Evolutionary conservation across 371 early-diverging fungal species (phyloP).

Genomic region (Funneliformis caledonium): DNA sequence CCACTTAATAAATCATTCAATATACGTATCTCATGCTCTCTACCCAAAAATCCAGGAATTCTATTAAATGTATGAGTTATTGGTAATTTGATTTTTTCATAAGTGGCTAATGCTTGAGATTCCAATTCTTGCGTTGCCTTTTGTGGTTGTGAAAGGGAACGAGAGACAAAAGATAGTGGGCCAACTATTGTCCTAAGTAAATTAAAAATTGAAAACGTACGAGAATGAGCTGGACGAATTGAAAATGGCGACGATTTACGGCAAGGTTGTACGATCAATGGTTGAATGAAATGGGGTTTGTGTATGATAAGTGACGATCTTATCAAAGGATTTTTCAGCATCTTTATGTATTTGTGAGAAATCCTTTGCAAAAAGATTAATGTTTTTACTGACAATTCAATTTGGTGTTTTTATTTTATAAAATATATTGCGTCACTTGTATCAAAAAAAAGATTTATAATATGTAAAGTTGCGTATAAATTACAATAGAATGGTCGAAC

Average conservation of each 20-base stretch:
- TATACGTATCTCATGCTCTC: background rate
- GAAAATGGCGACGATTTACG: background rate
- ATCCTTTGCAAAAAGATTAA: too few species aligned
- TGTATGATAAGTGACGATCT: too few species aligned
- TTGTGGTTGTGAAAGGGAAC: background rate
- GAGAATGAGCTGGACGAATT: background rate
- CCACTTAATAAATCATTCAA: background rate
- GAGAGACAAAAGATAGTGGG: background rate
- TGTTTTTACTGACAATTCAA: too few species aligned
- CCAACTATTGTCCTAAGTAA: background rate
- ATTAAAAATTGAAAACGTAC: background rate
- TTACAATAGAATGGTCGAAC: too few species aligned
- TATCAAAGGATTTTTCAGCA: too few species aligned
- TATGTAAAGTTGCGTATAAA: too few species aligned
- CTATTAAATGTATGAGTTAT: slow-evolving; percentile 4
- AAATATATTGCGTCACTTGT: too few species aligned
- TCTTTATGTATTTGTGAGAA: too few species aligned
- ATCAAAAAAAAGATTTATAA: too few species aligned
- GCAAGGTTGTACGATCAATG: background rate
- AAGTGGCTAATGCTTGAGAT: background rate
- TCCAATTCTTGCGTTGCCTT: background rate
- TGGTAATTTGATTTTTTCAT: slow-evolving; percentile 18
- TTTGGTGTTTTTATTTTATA: too few species aligned
- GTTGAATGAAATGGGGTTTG: too few species aligned
- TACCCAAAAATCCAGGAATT: background rate